phyloP scores from a whole-genome alignment of 805 yeast genomes.

The Starmerella bombi region DNA sequence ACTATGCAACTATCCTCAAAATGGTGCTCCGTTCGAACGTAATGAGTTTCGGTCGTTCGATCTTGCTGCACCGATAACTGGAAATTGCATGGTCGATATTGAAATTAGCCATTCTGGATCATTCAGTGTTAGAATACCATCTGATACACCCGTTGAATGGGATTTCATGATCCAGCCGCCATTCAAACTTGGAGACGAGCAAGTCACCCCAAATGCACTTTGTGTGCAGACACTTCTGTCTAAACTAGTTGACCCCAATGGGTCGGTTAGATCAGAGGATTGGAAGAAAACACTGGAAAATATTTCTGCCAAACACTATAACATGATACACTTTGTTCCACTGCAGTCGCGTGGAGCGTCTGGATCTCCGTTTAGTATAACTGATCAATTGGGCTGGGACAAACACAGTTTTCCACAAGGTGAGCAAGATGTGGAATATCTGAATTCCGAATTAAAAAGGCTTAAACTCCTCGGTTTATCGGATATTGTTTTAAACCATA shows the following conservation, averaged over 20 bases:
- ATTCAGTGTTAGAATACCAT: constrained; percentile 48
- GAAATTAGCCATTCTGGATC: constrained; percentile 64
- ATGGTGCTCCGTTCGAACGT: constrained; percentile 40
- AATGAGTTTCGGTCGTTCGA: constrained; percentile 40
- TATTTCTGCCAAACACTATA: constrained; percentile 66
- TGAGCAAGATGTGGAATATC: constrained; percentile 38
- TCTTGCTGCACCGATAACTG: constrained; percentile 37
- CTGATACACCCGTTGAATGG: constrained; percentile 40
- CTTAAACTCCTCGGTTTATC: constrained; percentile 64
- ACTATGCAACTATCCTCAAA: constrained; percentile 58
- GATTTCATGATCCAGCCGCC: constrained; percentile 70
- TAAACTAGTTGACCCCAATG: constrained; percentile 69
- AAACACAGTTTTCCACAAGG: constrained; percentile 43
- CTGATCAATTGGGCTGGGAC: constrained; percentile 73
- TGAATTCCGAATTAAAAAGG: constrained; percentile 38
- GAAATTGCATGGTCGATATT: constrained; percentile 49
- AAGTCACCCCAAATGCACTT: constrained; percentile 61
- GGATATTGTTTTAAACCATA: constrained; percentile 89
- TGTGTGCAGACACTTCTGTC: constrained; percentile 77
- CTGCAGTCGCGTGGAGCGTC: constrained; percentile 80
- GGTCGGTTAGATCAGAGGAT: constrained; percentile 24
- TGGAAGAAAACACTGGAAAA: constrained; percentile 59
- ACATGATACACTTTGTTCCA: constrained; percentile 94
- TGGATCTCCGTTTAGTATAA: constrained; percentile 85
- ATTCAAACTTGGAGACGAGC: constrained; percentile 41